Conservation (phyloP, 768 basidiomycete genomes). For the Psilocybe azurescens region DNA sequence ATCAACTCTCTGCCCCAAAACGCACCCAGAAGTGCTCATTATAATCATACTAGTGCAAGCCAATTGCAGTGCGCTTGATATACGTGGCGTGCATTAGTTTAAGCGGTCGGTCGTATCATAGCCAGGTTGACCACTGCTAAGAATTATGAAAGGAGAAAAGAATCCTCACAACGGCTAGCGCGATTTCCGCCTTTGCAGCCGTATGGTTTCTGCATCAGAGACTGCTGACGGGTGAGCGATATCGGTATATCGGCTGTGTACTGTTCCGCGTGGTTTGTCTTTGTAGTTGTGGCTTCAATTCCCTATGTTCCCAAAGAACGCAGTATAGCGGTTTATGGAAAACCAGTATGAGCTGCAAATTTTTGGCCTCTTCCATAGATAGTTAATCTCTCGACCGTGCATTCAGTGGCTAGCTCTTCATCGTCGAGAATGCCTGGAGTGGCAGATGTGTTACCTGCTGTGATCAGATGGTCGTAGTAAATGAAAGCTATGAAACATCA, state of each 20-base stretch:
- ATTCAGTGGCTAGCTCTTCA: not conserved
- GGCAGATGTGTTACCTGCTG: constrained; percentile 32
- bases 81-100: too few species aligned
- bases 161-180: not conserved
- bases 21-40: too few species aligned
- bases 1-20: not conserved
- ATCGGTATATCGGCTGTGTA: constrained; percentile 5
- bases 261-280: constrained; percentile 20
- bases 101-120: too few species aligned
- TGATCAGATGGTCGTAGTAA: constrained; percentile 45
- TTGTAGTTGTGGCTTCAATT: constrained; percentile 26
- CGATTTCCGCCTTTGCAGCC: not conserved
- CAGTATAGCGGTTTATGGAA: constrained; percentile 54
- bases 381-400: constrained; percentile 41
- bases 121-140: too few species aligned
- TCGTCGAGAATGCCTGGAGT: not conserved
- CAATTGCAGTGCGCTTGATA: too few species aligned
- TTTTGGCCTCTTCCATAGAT: constrained; percentile 50
- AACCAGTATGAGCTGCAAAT: constrained; percentile 47
- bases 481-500: constrained; percentile 33
- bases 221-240: constrained; percentile 4
- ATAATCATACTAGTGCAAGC: too few species aligned
- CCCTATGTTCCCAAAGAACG: constrained; percentile 44
- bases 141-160: too few species aligned
- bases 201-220: not conserved